Conservation (phyloP, 345 rosid species). For the Salix purpurea region DNA sequence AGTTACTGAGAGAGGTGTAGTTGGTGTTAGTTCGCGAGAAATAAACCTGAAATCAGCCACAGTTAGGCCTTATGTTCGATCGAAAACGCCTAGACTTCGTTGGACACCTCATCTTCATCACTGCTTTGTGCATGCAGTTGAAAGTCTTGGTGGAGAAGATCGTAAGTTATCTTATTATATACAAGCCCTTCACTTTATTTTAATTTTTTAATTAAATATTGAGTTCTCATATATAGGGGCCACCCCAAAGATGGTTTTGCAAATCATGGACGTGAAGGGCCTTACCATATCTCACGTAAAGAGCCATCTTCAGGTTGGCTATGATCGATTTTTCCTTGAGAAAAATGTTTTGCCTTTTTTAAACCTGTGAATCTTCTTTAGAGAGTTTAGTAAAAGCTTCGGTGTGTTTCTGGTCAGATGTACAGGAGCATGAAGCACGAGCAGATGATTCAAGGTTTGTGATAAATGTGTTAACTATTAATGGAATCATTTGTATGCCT, state of each 20-base stretch:
- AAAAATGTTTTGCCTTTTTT: too few relatives aligned
- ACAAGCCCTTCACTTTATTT: not conserved
- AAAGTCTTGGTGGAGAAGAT: constrained; percentile 62
- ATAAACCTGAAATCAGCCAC: constrained; percentile 19
- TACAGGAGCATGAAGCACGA: constrained; percentile 68
- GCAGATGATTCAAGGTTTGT: constrained; percentile 52
- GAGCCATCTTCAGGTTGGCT: constrained; percentile 88
- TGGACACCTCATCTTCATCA: constrained; percentile 66
- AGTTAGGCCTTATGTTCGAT: constrained; percentile 49
- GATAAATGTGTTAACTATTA: too few relatives aligned
- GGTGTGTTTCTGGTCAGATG: constrained; percentile 39
- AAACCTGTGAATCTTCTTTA: not conserved
- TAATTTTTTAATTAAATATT: too few relatives aligned
- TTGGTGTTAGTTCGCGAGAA: not conserved
- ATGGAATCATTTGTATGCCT: too few relatives aligned
- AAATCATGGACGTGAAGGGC: constrained; percentile 59
- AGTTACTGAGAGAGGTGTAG: not conserved
- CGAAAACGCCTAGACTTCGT: constrained; percentile 55
- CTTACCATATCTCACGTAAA: constrained; percentile 69
- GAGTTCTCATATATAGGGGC: constrained; percentile 35
- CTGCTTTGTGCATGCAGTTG: constrained; percentile 60
- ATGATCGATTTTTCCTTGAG: not conserved
- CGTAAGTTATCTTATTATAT: constrained; percentile 28
- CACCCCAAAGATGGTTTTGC: constrained; percentile 66
- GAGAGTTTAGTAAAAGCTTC: not conserved